Evolutionary conservation across 2,329 filamentous ascomycete genomes (phyloP).

Genomic region (Epichloe festucae): DNA sequence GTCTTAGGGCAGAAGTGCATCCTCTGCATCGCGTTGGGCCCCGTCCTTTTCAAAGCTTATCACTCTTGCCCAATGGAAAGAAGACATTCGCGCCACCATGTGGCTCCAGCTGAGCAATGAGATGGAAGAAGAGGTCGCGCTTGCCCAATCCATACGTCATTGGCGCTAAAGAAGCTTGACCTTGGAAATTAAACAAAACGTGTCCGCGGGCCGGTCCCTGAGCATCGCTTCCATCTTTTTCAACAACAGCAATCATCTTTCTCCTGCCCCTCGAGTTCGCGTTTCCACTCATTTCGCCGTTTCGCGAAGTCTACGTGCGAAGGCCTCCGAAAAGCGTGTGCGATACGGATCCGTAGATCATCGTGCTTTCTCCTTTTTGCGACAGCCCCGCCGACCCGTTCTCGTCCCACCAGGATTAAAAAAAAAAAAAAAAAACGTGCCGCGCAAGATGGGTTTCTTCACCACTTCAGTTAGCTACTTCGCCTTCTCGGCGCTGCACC

Average conservation of each 20-base stretch:
- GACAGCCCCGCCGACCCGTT: background rate
- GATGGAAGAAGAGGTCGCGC: background rate
- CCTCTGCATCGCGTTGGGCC: background rate
- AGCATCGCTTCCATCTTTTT: background rate
- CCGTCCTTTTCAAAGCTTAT: background rate
- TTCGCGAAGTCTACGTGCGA: background rate
- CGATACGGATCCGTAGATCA: background rate
- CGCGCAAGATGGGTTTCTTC: slow-evolving; percentile 30
- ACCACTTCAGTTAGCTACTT: slow-evolving; percentile 35
- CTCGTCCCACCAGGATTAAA: background rate
- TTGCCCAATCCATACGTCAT: background rate
- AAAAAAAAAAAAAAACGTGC: background rate
- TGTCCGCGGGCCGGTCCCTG: background rate
- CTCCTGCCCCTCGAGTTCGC: background rate
- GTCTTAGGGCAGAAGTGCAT: too few relatives aligned
- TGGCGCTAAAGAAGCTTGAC: background rate
- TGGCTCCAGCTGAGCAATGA: background rate
- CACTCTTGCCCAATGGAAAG: background rate
- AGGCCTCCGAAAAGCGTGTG: background rate
- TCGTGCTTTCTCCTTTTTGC: background rate
- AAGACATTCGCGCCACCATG: background rate
- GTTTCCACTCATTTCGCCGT: background rate
- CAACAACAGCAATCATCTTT: background rate
- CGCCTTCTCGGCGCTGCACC: slow-evolving; percentile 50
- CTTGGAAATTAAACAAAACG: background rate